Evolutionary conservation across 805 yeast species (phyloP).

Genomic region (Starmerella sirachaensis): DNA sequence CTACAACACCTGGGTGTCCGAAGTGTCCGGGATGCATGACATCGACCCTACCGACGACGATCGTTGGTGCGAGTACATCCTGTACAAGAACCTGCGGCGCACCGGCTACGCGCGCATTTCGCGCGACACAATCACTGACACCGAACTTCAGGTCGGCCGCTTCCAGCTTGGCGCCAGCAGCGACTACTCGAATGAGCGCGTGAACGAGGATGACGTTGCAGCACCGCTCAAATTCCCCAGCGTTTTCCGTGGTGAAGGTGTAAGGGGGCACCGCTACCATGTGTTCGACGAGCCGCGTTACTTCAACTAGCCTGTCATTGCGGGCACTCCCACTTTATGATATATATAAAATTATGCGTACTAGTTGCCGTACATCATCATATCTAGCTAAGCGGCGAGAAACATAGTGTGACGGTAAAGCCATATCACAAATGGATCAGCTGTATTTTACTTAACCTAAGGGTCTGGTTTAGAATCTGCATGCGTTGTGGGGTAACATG

Average conservation of each 20-base stretch:
- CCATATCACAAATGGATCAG: too few species aligned
- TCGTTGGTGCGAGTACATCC: conserved; percentile 95
- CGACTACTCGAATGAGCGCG: conserved; percentile 44
- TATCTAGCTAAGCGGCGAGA: too few species aligned
- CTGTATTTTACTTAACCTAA: too few species aligned
- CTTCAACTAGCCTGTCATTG: conserved; percentile 25
- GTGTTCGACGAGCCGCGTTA: conserved; percentile 92
- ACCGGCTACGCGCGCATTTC: conserved; percentile 90
- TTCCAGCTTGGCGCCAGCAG: conserved; percentile 46
- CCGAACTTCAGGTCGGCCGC: conserved; percentile 91
- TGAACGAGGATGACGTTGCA: conserved; percentile 46
- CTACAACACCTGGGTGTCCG: conserved; percentile 82
- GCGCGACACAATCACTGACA: conserved; percentile 88
- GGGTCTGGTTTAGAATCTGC: too few species aligned
- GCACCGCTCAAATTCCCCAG: conserved; percentile 63
- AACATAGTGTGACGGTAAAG: too few species aligned
- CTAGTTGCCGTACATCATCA: not conserved
- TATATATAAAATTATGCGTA: too few species aligned
- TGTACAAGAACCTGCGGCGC: conserved; percentile 75
- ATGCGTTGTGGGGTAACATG: too few species aligned
- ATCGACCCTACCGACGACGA: conserved; percentile 81
- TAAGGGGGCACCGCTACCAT: conserved; percentile 85
- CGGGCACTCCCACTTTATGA: too few species aligned
- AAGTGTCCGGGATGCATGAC: conserved; percentile 75
- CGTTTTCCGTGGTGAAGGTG: conserved; percentile 77